Percentiles rank a stretch among this genome's conserved stretches.
These are phyloP conservation scores for Scytalidium lignicola DNA, from an alignment of 2,329 filamentous ascomycete genomes.

Conservation along the genomic window DNA sequence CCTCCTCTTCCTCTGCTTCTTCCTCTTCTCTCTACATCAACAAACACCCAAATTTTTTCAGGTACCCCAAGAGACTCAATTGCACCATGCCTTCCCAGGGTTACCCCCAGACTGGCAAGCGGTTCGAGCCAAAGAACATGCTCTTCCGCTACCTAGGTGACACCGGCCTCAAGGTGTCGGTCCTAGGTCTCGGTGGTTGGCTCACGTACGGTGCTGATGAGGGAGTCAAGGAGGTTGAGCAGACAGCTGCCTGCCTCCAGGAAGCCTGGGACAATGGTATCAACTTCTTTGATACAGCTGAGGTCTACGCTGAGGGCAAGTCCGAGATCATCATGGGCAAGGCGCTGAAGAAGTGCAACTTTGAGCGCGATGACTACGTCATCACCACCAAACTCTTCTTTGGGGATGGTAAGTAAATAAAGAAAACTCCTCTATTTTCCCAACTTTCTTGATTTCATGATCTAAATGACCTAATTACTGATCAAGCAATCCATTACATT, in stretches of 20 bases:
- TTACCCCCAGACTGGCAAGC: slow-evolving; percentile 14
- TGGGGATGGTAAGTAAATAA: slow-evolving; percentile 46
- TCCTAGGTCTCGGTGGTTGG: slow-evolving; percentile 65
- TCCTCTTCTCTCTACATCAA: not conserved
- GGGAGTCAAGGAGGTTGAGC: slow-evolving; percentile 25
- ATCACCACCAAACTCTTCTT: slow-evolving; percentile 55
- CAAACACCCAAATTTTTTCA: not conserved
- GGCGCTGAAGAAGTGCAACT: slow-evolving; percentile 54
- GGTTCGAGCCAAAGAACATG: slow-evolving; percentile 41
- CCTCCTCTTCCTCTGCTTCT: no score
- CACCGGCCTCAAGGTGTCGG: slow-evolving; percentile 66
- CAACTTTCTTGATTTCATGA: no score
- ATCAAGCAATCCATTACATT: no score
- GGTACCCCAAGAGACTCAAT: not conserved
- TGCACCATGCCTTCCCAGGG: slow-evolving; percentile 14
- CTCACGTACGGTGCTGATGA: slow-evolving; percentile 57
- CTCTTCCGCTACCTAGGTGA: slow-evolving; percentile 65
- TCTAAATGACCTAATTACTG: no score
- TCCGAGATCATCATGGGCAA: slow-evolving; percentile 50
- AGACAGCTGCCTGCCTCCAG: slow-evolving; percentile 40
- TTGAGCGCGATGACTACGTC: slow-evolving; percentile 57
- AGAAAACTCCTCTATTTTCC: no score
- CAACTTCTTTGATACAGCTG: slow-evolving; percentile 51
- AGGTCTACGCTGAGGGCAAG: slow-evolving; percentile 43
- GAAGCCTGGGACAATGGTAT: slow-evolving; percentile 48